Conservation (phyloP, 2,329 filamentous ascomycete species). For the Ceratocystiopsis sp. region DNA sequence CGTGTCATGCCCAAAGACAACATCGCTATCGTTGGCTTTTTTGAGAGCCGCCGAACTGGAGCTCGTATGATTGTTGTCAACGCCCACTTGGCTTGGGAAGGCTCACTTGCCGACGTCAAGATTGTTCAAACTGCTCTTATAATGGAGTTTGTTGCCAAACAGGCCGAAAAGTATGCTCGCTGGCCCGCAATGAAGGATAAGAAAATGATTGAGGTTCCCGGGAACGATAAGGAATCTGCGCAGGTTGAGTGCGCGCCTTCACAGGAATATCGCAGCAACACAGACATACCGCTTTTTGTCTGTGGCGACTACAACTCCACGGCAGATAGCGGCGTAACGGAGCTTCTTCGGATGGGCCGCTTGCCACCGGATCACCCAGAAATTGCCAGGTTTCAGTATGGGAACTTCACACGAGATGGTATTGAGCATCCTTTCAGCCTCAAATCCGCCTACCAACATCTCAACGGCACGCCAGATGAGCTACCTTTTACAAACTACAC, state of each 20-base stretch:
- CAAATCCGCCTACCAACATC: constrained; percentile 72
- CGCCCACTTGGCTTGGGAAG: constrained; percentile 91
- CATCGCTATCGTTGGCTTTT: constrained; percentile 79
- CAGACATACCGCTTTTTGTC: constrained; percentile 77
- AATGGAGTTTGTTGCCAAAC: constrained; percentile 77
- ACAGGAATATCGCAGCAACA: constrained; percentile 68
- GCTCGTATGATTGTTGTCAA: constrained; percentile 84
- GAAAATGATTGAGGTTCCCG: constrained; percentile 32
- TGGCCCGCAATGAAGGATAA: constrained; percentile 73
- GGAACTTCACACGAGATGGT: constrained; percentile 79
- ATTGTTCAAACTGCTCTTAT: constrained; percentile 88
- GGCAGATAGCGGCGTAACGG: constrained; percentile 74
- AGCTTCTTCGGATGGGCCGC: constrained; percentile 66
- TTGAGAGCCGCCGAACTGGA: constrained; percentile 85
- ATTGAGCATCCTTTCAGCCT: constrained; percentile 91
- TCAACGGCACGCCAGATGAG: constrained; percentile 68
- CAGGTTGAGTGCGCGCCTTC: constrained; percentile 58
- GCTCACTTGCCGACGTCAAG: constrained; percentile 81
- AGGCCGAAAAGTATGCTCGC: constrained; percentile 71
- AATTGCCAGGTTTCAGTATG: constrained; percentile 67
- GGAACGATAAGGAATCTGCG: constrained; percentile 25
- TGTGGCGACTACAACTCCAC: constrained; percentile 96
- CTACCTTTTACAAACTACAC: constrained; percentile 94
- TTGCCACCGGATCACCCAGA: constrained; percentile 67
- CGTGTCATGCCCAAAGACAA: constrained; percentile 97